Conservation (phyloP, 306 rosid genomes). For the Erythrophleum fordii region DNA sequence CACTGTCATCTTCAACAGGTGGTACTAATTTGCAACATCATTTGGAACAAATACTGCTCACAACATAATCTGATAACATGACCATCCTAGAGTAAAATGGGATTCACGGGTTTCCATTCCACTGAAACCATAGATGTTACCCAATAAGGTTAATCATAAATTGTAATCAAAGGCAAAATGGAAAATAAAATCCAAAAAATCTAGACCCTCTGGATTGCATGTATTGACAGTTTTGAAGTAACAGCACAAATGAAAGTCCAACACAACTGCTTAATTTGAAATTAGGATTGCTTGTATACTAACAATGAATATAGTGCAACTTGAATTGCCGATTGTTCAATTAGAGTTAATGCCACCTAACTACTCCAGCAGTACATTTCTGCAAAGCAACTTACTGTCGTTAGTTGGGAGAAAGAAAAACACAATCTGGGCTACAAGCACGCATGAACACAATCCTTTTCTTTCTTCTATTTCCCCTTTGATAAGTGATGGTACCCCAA, state of each 20-base stretch:
- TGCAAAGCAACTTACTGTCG: neutral
- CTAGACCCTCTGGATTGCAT: neutral
- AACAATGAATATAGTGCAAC: neutral
- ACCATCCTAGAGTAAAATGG: neutral
- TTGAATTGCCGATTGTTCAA: neutral
- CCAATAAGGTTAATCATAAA: neutral
- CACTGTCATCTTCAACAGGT: conserved; percentile 4
- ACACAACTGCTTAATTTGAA: neutral
- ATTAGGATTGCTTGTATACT: neutral
- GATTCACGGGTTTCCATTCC: neutral
- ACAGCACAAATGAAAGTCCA: neutral
- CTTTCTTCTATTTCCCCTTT: neutral
- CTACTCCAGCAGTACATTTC: neutral
- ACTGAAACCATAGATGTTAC: neutral
- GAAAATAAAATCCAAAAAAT: neutral
- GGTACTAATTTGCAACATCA: neutral
- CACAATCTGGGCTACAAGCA: neutral
- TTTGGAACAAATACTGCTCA: neutral
- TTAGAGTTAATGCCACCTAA: neutral
- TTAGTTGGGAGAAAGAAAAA: neutral
- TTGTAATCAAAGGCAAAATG: neutral
- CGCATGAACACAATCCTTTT: neutral
- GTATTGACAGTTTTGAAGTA: neutral
- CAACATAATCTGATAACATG: neutral
- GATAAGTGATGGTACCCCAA: neutral